Evolutionary conservation across 2,329 filamentous ascomycete species (phyloP).

Genomic region (Xylaria sp.): DNA sequence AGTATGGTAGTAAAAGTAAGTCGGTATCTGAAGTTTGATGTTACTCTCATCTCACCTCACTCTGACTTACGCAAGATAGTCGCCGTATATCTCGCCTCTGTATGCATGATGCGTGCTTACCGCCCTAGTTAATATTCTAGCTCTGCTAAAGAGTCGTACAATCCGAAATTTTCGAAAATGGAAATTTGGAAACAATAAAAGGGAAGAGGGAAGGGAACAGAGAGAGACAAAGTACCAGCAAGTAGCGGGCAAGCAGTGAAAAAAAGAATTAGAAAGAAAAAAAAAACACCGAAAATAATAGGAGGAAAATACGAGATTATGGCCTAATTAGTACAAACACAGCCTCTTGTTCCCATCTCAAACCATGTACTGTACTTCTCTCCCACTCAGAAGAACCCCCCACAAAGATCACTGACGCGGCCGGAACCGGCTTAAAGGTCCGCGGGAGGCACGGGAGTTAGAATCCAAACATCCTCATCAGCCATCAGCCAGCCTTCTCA

Average conservation of each 20-base stretch:
- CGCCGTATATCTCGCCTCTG: not conserved
- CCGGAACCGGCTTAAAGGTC: not conserved
- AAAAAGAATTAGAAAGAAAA: too few species aligned
- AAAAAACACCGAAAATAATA: not conserved
- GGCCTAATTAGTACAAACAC: not conserved
- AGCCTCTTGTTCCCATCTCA: not conserved
- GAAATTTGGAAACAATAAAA: not conserved
- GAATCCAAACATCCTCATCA: not conserved
- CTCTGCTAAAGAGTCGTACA: not conserved
- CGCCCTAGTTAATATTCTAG: not conserved
- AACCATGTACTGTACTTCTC: not conserved
- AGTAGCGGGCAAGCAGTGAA: too few species aligned
- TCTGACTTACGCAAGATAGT: not conserved
- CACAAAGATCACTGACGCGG: not conserved
- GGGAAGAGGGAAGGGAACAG: not conserved
- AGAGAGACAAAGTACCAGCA: too few species aligned
- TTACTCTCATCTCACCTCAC: slow-evolving; percentile 8
- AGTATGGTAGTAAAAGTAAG: not conserved
- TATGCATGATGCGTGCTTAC: not conserved
- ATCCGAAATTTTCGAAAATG: too few species aligned
- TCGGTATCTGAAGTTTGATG: not conserved
- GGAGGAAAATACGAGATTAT: too few species aligned
- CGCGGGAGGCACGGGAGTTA: not conserved
- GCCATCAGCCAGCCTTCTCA: not conserved
- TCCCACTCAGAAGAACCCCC: not conserved